Evolutionary conservation across 1,139 yeast genomes (phyloP).

Genomic region (Diutina scorzettiae): DNA sequence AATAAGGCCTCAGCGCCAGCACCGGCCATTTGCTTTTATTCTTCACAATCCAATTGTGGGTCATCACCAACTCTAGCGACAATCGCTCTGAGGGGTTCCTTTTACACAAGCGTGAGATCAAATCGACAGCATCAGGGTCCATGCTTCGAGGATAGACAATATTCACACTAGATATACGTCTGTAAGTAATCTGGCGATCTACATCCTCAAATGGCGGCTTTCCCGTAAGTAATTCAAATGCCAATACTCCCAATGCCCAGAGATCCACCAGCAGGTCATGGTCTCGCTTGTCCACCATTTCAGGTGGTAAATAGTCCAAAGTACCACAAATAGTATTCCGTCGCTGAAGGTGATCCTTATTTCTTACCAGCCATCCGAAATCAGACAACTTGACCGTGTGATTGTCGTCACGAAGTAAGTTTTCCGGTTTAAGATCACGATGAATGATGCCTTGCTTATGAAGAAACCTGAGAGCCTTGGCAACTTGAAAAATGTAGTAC

Average conservation of each 20-base stretch:
- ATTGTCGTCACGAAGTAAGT: conserved; percentile 62
- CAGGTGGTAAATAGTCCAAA: conserved; percentile 89
- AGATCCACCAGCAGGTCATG: conserved; percentile 76
- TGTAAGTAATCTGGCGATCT: conserved; percentile 62
- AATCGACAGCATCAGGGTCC: conserved; percentile 64
- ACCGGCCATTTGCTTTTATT: conserved; percentile 40
- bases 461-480: conserved; percentile 63
- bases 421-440: conserved; percentile 89
- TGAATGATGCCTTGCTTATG: conserved; percentile 77
- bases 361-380: conserved; percentile 86
- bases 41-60: conserved; percentile 75
- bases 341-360: conserved; percentile 8
- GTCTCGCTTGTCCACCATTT: conserved; percentile 76
- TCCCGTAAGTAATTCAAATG: conserved; percentile 82
- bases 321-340: conserved; percentile 91
- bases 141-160: conserved; percentile 60
- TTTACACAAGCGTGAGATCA: conserved; percentile 48
- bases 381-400: conserved; percentile 76
- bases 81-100: conserved; percentile 62
- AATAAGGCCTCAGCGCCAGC: no score
- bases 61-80: conserved; percentile 44
- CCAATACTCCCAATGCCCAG: conserved; percentile 86
- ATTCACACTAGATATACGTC: conserved; percentile 68
- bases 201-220: conserved; percentile 86
- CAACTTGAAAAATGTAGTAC: conserved; percentile 70